These are phyloP conservation scores for Trichomonascaceae sp. DNA, from an alignment of 1,139 yeast species.

Conservation along the genomic window DNA sequence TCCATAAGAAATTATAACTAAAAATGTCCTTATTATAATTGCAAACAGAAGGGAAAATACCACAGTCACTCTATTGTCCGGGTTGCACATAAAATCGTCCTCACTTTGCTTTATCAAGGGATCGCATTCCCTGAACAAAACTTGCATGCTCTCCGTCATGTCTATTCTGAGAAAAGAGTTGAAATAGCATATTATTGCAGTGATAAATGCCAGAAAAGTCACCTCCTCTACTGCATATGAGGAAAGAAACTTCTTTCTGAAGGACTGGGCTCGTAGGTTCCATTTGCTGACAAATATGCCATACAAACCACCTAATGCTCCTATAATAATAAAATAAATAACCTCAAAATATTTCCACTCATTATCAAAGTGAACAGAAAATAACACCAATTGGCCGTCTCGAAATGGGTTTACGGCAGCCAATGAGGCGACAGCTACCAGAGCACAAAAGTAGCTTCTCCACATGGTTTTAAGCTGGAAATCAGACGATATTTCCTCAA, in stretches of 20 bases:
- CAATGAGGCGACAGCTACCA: slow-evolving; percentile 78
- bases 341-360: slow-evolving; percentile 86
- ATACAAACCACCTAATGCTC: slow-evolving; percentile 85
- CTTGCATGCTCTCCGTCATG: slow-evolving; percentile 94
- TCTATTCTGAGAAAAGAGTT: slow-evolving; percentile 76
- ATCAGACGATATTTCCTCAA: slow-evolving; percentile 68
- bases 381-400: slow-evolving; percentile 88
- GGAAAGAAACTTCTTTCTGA: slow-evolving; percentile 63
- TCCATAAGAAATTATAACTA: slow-evolving; percentile 84
- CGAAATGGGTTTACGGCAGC: slow-evolving; percentile 77
- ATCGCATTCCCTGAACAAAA: slow-evolving; percentile 80
- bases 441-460: slow-evolving; percentile 87
- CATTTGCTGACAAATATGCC: slow-evolving; percentile 77
- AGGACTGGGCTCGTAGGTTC: slow-evolving; percentile 72
- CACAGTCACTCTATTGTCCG: slow-evolving; percentile 18
- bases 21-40: slow-evolving; percentile 58
- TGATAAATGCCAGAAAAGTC: slow-evolving; percentile 54
- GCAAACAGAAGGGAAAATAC: slow-evolving; percentile 60
- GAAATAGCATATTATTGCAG: slow-evolving; percentile 75
- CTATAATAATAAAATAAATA: slow-evolving; percentile 71
- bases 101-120: slow-evolving; percentile 26
- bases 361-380: slow-evolving; percentile 78
- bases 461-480: slow-evolving; percentile 77
- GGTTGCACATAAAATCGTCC: slow-evolving; percentile 28
- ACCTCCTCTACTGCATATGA: slow-evolving; percentile 67